Conservation (phyloP, 2,329 filamentous ascomycete species). For the Alternaria sp. region DNA sequence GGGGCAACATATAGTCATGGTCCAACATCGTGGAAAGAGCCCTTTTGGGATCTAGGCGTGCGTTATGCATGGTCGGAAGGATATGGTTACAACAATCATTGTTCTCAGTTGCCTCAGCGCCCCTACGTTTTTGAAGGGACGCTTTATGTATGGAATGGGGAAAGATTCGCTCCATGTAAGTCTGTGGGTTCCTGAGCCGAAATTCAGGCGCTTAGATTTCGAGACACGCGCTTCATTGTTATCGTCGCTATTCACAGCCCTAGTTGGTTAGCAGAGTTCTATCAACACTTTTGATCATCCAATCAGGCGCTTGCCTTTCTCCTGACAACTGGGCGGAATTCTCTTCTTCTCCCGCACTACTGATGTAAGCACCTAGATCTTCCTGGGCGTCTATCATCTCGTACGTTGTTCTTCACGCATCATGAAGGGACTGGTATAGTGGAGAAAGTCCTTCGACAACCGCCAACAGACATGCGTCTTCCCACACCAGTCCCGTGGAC, state of each 20-base stretch:
- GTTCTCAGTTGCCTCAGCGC: not conserved
- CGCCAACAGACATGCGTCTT: not conserved
- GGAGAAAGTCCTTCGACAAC: not conserved
- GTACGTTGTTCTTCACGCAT: not conserved
- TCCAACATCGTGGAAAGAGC: too few relatives aligned
- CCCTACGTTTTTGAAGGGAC: not conserved
- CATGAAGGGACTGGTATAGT: not conserved
- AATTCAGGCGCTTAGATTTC: not conserved
- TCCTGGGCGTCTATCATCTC: not conserved
- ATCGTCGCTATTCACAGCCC: not conserved
- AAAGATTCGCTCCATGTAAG: not conserved
- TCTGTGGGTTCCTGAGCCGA: not conserved
- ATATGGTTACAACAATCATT: not conserved
- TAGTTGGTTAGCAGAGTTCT: not conserved
- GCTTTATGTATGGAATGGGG: not conserved
- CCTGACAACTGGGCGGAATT: not conserved
- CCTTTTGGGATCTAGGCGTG: constrained; percentile 1
- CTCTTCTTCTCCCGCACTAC: not conserved
- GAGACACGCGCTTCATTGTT: not conserved
- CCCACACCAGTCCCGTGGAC: not conserved
- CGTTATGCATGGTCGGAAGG: not conserved
- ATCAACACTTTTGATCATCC: not conserved
- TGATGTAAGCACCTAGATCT: not conserved
- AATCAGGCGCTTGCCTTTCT: not conserved
- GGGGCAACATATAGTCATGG: not conserved